Base-by-base conservation (phyloP, 257 asterid genomes). In the Gentiana straminea region DNA sequence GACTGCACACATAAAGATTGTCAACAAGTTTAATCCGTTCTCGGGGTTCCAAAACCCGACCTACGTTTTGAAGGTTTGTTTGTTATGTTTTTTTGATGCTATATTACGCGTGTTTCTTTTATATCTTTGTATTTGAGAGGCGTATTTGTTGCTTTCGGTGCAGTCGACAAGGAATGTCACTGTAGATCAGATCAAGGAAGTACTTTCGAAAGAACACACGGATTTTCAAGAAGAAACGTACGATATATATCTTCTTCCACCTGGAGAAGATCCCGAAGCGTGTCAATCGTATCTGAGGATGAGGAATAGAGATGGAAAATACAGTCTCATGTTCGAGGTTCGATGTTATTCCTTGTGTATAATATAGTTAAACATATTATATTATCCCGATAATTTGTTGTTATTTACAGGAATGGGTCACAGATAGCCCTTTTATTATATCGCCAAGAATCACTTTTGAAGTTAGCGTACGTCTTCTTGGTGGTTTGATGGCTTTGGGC, bases 321-420 rank as follows among this genome's bases (percentile, higher is more conserved):
- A 92, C 81, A 92, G 74, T 77, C 99, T 92, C 74, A 92, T 92
- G 97, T 92, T 92, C 77, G 99, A 92, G 99, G 99, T 92, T 52
- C 69, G 85, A 35, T 51, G 41, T 13, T 13, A 39, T 74, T 35
- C 58, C 5, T 33, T 2, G 34, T 39, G 2, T 52, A 12, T 12
- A 41, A 32, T 13, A 4, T 41, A 33, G 36, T 55, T n/a, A 10
- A 41, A 4, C 9, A 10, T 41, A 41, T 41, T 41, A 41, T 69
- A 71, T 51, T 52, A 35, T 53, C 73, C 39, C 4, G 48, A 36
- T 49, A 62, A 43, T 46, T 47, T 35, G 39, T 59, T 61, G 60
- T 59, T 60, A 58, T 58, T 71, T 79, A 65, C 93, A 92, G 99
- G 99, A 92, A 75, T 92, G 99, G 99, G 97, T 88, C 39, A 83